Evolutionary conservation across 2,329 filamentous ascomycete genomes (phyloP).

Genomic region (Ramichloridium luteum): DNA sequence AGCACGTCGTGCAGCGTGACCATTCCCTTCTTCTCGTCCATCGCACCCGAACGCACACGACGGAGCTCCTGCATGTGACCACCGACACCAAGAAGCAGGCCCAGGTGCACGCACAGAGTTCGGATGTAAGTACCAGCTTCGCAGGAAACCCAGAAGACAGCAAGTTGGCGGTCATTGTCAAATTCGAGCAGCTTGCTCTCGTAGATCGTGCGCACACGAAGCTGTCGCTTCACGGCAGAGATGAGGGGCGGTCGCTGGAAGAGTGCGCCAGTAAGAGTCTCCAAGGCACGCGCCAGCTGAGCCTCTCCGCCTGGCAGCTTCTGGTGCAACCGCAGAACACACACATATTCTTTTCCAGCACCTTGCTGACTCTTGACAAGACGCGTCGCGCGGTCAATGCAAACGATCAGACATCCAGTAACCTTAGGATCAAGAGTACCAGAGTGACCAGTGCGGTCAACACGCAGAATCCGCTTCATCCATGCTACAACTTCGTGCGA

Average conservation of each 20-base stretch:
- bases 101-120: constrained; percentile 91
- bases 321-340: constrained; percentile 88
- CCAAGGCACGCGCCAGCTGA: constrained; percentile 83
- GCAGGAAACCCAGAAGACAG: constrained; percentile 98
- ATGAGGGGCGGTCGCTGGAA: constrained; percentile 97
- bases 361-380: constrained; percentile 98
- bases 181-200: constrained; percentile 93
- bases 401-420: constrained; percentile 88
- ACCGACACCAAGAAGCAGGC: constrained; percentile 65
- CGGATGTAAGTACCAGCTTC: constrained; percentile 98
- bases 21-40: constrained; percentile 80
- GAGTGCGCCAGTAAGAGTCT: constrained; percentile 89
- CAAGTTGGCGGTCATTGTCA: constrained; percentile 93
- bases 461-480: constrained; percentile 93
- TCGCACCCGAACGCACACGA: constrained; percentile 84
- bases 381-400: constrained; percentile 90
- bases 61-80: constrained; percentile 98
- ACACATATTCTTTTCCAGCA: constrained; percentile 98
- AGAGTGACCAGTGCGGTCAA: constrained; percentile 95
- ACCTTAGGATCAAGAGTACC: constrained; percentile 98
- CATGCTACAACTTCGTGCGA: constrained; percentile 98
- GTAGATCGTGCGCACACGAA: constrained; percentile 95
- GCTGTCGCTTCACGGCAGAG: constrained; percentile 95
- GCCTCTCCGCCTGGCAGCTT: constrained; percentile 87
- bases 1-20: constrained; percentile 92